A percentile compares a stretch with the other conserved stretches of the same genome.
phyloP scores from a whole-genome alignment of 768 basidiomycete species.

The Lanmaoa rubissima region DNA sequence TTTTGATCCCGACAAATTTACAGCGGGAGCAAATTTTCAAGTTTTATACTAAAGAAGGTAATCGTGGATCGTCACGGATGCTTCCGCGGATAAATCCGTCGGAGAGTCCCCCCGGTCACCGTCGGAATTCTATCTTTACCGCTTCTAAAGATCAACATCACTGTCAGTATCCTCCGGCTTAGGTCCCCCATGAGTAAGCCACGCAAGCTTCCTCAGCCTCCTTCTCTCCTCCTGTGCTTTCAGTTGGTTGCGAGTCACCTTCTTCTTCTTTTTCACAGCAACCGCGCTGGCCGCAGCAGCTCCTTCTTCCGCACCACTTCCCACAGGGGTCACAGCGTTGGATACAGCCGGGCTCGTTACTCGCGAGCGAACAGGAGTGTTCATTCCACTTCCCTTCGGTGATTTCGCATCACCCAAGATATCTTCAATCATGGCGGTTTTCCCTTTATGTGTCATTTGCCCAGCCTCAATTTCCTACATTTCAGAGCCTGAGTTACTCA shows the following conservation, averaged over 20 bases:
- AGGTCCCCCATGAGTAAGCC: constrained; percentile 80
- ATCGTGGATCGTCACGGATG: constrained; percentile 32
- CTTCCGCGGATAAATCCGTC: constrained; percentile 24
- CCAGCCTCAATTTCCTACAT: constrained; percentile 94
- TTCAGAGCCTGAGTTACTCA: constrained; percentile 62
- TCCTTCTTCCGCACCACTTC: constrained; percentile 71
- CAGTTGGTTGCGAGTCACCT: constrained; percentile 81
- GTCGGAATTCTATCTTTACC: not conserved
- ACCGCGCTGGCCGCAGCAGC: constrained; percentile 36
- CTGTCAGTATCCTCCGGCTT: constrained; percentile 84
- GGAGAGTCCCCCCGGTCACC: constrained; percentile 22
- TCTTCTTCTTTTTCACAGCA: constrained; percentile 79
- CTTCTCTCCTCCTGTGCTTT: constrained; percentile 89
- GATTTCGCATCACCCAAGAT: constrained; percentile 70
- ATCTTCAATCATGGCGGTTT: constrained; percentile 82
- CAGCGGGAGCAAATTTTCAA: not conserved
- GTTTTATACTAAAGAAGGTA: constrained; percentile 24
- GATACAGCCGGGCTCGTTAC: constrained; percentile 71
- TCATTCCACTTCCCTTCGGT: constrained; percentile 65
- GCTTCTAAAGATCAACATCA: constrained; percentile 36
- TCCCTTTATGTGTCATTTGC: constrained; percentile 84
- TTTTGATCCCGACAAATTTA: not conserved
- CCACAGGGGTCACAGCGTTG: constrained; percentile 69
- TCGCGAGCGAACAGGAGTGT: constrained; percentile 70
- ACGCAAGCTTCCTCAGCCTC: constrained; percentile 72